These are phyloP conservation scores for Cantharellus cinnabarinus DNA, from an alignment of 768 basidiomycete genomes.

Conservation along the genomic window DNA sequence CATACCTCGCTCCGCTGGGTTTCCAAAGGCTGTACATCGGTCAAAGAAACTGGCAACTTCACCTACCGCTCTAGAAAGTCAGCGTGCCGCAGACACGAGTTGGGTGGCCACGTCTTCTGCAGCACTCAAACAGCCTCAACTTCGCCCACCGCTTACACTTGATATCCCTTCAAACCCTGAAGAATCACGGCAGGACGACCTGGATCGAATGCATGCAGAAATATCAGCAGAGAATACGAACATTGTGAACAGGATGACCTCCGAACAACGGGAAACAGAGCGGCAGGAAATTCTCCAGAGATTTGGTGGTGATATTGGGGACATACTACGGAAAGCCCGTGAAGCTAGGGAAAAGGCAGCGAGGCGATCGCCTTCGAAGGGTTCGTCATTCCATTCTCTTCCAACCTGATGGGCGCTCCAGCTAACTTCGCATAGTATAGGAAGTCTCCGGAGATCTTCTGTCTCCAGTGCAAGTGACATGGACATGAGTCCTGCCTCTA, in stretches of 20 bases:
- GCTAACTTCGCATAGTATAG: too few species aligned
- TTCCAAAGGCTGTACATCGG: conserved; percentile 44
- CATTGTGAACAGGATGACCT: conserved; percentile 44
- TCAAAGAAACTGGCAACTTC: conserved; percentile 31
- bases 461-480: not conserved
- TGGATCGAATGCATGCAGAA: conserved; percentile 9
- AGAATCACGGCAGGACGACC: not conserved
- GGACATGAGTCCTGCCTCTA: not conserved
- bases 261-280: conserved; percentile 48
- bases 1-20: conserved; percentile 24
- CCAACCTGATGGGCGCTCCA: too few species aligned
- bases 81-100: not conserved
- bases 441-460: not conserved
- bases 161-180: not conserved
- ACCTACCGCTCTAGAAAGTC: conserved; percentile 13
- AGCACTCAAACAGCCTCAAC: not conserved
- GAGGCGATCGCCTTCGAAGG: too few species aligned
- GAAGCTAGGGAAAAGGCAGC: not conserved
- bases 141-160: not conserved
- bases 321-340: conserved; percentile 35
- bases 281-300: conserved; percentile 43
- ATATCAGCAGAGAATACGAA: conserved; percentile 47
- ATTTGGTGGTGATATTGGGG: conserved; percentile 46
- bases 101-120: not conserved
- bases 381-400: too few species aligned